Conservation (phyloP, 2,329 filamentous ascomycete species). For the Tolypocladium sp. region DNA sequence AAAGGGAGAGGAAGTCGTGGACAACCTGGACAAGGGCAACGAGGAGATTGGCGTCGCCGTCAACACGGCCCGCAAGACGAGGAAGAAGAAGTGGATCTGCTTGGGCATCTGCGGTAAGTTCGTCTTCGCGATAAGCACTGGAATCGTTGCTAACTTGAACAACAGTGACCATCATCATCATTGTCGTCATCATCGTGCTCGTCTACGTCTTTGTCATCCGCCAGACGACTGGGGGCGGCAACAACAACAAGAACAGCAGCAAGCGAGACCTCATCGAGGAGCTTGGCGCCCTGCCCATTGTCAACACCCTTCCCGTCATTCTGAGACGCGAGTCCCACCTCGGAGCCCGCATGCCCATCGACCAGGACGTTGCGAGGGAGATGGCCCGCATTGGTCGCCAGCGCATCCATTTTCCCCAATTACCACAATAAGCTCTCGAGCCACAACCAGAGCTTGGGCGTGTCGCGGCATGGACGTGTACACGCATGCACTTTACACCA, state of each 20-base stretch:
- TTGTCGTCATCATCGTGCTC: constrained; percentile 43
- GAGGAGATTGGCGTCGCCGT: constrained; percentile 76
- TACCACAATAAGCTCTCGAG: constrained; percentile 5
- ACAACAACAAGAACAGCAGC: constrained; percentile 15
- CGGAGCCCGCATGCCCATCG: constrained; percentile 3
- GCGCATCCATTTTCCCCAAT: constrained; percentile 14
- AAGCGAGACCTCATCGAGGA: constrained; percentile 20
- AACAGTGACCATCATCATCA: constrained; percentile 40
- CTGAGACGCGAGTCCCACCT: background rate
- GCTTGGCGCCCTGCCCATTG: background rate
- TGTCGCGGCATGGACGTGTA: constrained; percentile 2
- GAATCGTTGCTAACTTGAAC: constrained; percentile 14
- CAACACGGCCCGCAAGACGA: constrained; percentile 66
- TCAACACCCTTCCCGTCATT: background rate
- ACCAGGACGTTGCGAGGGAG: constrained; percentile 1
- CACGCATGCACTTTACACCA: background rate
- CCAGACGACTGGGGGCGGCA: constrained; percentile 14
- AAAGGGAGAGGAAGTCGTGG: constrained; percentile 76
- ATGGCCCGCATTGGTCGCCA: constrained; percentile 9
- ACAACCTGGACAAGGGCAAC: constrained; percentile 79
- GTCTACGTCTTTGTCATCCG: constrained; percentile 36
- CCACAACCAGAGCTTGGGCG: background rate
- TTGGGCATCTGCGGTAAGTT: constrained; percentile 59
- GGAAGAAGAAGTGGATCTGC: constrained; percentile 97
- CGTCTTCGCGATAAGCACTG: background rate